A percentile compares a stretch with the other conserved stretches of the same genome.
Evolutionary conservation across 1,284 basidiomycete genomes (phyloP).

Genomic region (Pseudozyma sp.): DNA sequence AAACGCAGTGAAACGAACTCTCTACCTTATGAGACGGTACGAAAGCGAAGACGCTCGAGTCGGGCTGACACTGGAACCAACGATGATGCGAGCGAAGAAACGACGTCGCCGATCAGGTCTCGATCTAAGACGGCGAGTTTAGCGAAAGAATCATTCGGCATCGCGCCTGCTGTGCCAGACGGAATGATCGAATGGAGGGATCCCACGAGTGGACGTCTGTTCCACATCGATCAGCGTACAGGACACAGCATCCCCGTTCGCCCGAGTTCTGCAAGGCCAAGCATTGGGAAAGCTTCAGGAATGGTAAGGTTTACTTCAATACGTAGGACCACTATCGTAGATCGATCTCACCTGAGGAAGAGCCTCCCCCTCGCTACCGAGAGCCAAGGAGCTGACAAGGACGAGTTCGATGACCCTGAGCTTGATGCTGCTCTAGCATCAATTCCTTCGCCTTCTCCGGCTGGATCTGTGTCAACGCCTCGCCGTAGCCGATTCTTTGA

Average conservation of each 20-base stretch:
- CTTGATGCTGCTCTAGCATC: conserved; percentile 25
- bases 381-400: not conserved
- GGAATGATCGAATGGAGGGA: conserved; percentile 22
- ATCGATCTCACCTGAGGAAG: conserved; percentile 14
- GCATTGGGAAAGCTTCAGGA: no score
- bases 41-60: conserved; percentile 15
- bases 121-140: conserved; percentile 20
- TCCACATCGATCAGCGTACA: conserved; percentile 33
- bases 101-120: not conserved
- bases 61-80: conserved; percentile 6
- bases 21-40: not conserved
- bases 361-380: not conserved
- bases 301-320: not conserved
- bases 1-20: not conserved
- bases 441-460: conserved; percentile 16
- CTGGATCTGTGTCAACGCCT: not conserved
- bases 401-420: conserved; percentile 29
- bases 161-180: conserved; percentile 1
- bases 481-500: conserved; percentile 35
- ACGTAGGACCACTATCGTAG: not conserved
- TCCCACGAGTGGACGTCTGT: conserved; percentile 23
- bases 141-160: conserved; percentile 15
- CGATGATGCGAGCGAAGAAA: no score
- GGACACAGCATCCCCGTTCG: conserved; percentile 25
- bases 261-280: not conserved